phyloP scores from a whole-genome alignment of 169 alveolate species.

The Theileria equi region DNA sequence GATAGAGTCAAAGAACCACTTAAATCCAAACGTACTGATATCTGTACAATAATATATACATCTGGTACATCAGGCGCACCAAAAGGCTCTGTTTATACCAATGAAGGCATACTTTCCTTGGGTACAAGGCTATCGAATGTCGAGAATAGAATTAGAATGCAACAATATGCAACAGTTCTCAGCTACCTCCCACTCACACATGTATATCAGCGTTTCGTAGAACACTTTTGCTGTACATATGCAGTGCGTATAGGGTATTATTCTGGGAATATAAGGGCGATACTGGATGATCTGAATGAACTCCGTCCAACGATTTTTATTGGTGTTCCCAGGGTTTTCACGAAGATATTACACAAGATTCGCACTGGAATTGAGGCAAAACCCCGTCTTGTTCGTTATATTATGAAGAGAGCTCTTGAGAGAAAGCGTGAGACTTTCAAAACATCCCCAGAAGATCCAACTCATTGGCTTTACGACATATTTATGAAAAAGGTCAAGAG shows the following conservation, averaged over 20 bases:
- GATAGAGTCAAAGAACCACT: slow-evolving; percentile 18
- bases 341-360: slow-evolving; percentile 64
- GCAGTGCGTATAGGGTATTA: slow-evolving; percentile 86
- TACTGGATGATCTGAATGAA: slow-evolving; percentile 80
- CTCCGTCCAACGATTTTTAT: slow-evolving; percentile 66
- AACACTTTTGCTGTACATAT: slow-evolving; percentile 59
- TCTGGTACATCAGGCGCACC: slow-evolving; percentile 95
- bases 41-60: slow-evolving; percentile 75
- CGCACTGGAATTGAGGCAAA: slow-evolving; percentile 28
- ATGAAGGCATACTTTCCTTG: slow-evolving; percentile 76
- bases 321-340: slow-evolving; percentile 78
- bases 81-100: slow-evolving; percentile 91
- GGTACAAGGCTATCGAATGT: slow-evolving; percentile 56
- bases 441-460: slow-evolving; percentile 14
- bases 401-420: slow-evolving; percentile 11
- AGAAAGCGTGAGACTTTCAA: slow-evolving; percentile 18
- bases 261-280: slow-evolving; percentile 82
- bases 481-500: slow-evolving; percentile 65
- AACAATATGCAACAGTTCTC: slow-evolving; percentile 69
- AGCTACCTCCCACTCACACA: slow-evolving; percentile 91
- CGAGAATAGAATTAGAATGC: slow-evolving; percentile 70
- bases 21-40: slow-evolving; percentile 21
- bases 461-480: slow-evolving; percentile 50
- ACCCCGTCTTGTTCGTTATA: slow-evolving; percentile 8
- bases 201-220: slow-evolving; percentile 85